A percentile compares a stretch with the other conserved stretches of the same genome.
phyloP scores from a whole-genome alignment of 2,329 filamentous ascomycete species.

The Colletotrichum gigasporum region DNA sequence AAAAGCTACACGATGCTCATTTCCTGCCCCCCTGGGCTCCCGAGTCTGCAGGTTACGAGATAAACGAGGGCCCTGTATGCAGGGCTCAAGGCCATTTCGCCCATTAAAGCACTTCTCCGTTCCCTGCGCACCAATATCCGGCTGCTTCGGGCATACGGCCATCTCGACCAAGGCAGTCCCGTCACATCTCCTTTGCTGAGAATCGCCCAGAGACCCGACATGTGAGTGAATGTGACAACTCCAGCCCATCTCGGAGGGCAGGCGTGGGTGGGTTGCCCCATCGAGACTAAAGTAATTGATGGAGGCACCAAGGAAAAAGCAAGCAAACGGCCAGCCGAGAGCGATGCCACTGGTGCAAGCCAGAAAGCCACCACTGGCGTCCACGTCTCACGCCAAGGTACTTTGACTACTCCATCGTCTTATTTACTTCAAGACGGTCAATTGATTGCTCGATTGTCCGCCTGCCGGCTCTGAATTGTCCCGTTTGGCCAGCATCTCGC shows the following conservation, averaged over 20 bases:
- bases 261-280: background rate
- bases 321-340: slow-evolving; percentile 16
- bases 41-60: background rate
- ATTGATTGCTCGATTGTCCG: background rate
- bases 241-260: background rate
- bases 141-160: background rate
- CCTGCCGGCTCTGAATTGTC: background rate
- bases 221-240: background rate
- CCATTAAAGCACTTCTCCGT: background rate
- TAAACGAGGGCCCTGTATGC: background rate
- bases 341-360: slow-evolving; percentile 20
- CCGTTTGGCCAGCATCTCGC: background rate
- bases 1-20: background rate
- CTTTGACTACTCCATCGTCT: background rate
- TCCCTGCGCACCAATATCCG: background rate
- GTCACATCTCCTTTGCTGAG: background rate
- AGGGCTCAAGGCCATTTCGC: background rate
- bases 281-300: slow-evolving; percentile 14
- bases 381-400: slow-evolving; percentile 6
- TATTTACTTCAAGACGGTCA: background rate
- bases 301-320: slow-evolving; percentile 13
- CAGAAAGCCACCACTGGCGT: slow-evolving; percentile 7
- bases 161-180: background rate
- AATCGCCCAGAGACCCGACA: background rate
- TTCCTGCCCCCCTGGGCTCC: background rate